phyloP scores from a whole-genome alignment of 768 basidiomycete species.

The Glaciozyma antarctica region DNA sequence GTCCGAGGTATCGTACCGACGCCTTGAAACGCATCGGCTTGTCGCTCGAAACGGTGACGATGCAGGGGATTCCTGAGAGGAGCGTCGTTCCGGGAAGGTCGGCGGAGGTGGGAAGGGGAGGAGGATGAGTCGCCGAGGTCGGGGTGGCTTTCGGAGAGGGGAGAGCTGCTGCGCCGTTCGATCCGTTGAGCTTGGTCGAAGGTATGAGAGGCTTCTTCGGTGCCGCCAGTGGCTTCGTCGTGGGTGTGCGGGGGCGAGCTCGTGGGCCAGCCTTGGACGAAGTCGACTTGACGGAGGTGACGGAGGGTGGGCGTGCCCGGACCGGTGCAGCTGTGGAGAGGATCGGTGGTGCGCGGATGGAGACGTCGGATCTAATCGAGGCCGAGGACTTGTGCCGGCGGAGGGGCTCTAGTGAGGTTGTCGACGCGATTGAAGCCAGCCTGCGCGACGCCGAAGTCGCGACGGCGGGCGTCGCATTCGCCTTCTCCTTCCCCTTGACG shows the following conservation, averaged over 20 bases:
- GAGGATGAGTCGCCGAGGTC: not conserved
- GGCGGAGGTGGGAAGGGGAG: not conserved
- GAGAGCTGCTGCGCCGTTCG: not conserved
- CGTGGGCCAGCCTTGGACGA: constrained; percentile 41
- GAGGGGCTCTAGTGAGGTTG: not conserved
- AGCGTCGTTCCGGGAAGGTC: constrained; percentile 55
- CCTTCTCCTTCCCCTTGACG: constrained; percentile 4
- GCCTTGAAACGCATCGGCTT: constrained; percentile 77
- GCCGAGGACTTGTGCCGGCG: not conserved
- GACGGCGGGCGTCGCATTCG: not conserved
- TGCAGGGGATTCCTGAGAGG: constrained; percentile 81
- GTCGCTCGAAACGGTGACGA: constrained; percentile 53
- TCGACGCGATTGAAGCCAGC: not conserved
- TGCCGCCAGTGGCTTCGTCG: not conserved
- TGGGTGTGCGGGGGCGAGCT: not conserved
- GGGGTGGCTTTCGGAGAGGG: not conserved
- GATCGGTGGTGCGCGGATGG: not conserved
- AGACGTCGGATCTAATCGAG: not conserved
- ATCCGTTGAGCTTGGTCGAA: not conserved
- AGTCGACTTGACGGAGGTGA: constrained; percentile 38
- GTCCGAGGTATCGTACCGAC: constrained; percentile 69
- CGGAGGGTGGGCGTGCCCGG: constrained; percentile 39
- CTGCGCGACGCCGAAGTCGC: too few species aligned
- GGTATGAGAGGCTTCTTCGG: not conserved
- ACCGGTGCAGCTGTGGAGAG: constrained; percentile 23